These are phyloP conservation scores for Sistotremastrum suecicum DNA, from an alignment of 768 basidiomycete genomes.

Conservation along the genomic window DNA sequence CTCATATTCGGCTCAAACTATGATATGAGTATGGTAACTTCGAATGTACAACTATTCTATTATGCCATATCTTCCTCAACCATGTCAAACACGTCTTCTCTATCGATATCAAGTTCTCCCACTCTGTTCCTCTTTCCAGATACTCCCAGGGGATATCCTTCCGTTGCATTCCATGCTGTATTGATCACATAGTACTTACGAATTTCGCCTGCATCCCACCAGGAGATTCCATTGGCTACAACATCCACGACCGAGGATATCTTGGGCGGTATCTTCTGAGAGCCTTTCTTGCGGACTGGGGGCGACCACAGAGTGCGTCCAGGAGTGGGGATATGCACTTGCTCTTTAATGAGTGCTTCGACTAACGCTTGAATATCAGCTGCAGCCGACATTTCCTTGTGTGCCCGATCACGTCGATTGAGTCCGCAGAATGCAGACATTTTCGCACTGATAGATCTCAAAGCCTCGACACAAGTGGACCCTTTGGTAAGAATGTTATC, in stretches of 20 bases:
- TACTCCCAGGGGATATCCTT: too few species aligned
- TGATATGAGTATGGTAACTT: too few species aligned
- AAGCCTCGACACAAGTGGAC: slow-evolving; percentile 18
- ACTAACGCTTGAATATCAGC: slow-evolving; percentile 13
- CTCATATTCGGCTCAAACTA: too few species aligned
- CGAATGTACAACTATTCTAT: too few species aligned
- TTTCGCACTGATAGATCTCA: slow-evolving; percentile 12
- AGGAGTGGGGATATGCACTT: slow-evolving; percentile 5
- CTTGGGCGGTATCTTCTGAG: background rate
- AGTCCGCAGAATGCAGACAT: slow-evolving; percentile 12
- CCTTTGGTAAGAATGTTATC: slow-evolving; percentile 15
- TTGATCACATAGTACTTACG: too few species aligned
- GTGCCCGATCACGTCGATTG: slow-evolving; percentile 9
- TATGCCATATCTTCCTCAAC: too few species aligned
- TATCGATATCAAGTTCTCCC: too few species aligned
- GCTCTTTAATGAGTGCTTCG: slow-evolving; percentile 9
- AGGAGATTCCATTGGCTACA: slow-evolving; percentile 7
- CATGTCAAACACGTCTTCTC: too few species aligned
- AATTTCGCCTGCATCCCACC: slow-evolving; percentile 13
- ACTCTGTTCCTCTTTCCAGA: too few species aligned
- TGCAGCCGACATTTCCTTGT: slow-evolving; percentile 12
- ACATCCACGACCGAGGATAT: slow-evolving; percentile 11
- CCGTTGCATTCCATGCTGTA: too few species aligned
- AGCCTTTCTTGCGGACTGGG: slow-evolving; percentile 4
- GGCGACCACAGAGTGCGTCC: slow-evolving; percentile 7